Evolutionary conservation across 345 rosid species (phyloP).

Genomic region (Moricandia moricandioides): DNA sequence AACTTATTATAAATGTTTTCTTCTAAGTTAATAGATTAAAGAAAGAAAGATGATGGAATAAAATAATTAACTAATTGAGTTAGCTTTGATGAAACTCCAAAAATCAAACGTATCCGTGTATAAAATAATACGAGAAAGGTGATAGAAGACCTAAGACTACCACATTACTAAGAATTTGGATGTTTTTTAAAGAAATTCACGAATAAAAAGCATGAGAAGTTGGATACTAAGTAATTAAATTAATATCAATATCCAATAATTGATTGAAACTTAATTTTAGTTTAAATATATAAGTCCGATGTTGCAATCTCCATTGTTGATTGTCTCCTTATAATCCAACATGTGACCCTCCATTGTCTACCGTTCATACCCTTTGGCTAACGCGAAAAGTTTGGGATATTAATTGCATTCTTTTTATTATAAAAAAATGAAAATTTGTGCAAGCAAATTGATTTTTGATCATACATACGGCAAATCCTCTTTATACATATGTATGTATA

Average conservation of each 20-base stretch:
- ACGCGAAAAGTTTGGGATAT: conserved; percentile 5
- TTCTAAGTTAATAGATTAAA: not conserved
- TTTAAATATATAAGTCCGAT: conserved; percentile 10
- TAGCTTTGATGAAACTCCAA: conserved; percentile 26
- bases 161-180: conserved; percentile 25
- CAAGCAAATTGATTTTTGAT: not conserved
- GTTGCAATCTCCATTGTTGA: conserved; percentile 48
- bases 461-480: not conserved
- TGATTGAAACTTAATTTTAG: not conserved
- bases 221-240: not conserved
- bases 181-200: conserved; percentile 1
- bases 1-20: conserved; percentile 8
- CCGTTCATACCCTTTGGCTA: conserved; percentile 34
- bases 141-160: conserved; percentile 32
- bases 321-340: conserved; percentile 65
- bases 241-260: conserved; percentile 2
- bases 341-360: conserved; percentile 49
- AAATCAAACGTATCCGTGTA: conserved; percentile 12
- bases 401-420: not conserved
- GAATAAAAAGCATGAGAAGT: conserved; percentile 23
- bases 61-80: conserved; percentile 5
- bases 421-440: not conserved
- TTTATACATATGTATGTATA: not conserved
- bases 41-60: conserved; percentile 4
- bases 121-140: conserved; percentile 25